These are phyloP conservation scores for Ambrosia trifida DNA, from an alignment of 129 eudicot species.

Conservation along the genomic window DNA sequence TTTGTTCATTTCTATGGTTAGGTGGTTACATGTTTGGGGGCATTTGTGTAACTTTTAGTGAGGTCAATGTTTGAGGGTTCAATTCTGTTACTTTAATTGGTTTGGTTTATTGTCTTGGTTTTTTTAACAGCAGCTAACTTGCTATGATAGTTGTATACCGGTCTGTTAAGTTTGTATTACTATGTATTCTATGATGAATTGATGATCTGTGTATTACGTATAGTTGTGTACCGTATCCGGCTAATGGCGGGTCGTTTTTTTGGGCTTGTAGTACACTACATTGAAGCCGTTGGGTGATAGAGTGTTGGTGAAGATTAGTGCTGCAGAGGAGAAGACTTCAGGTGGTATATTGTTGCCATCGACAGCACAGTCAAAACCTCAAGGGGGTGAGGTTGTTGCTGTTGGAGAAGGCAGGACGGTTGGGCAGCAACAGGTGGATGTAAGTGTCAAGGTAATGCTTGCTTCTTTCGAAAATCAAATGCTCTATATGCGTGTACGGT, in stretches of 20 bases:
- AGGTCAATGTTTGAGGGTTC: neutral
- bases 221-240: neutral
- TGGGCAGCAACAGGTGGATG: conserved; percentile 58
- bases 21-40: too few relatives aligned
- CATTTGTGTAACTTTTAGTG: neutral
- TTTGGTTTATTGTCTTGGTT: neutral
- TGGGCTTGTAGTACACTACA: conserved; percentile 56
- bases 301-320: conserved; percentile 61
- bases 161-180: neutral
- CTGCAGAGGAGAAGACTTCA: conserved; percentile 67
- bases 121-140: neutral
- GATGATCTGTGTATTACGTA: neutral
- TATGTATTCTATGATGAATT: neutral
- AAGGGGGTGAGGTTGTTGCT: conserved; percentile 85
- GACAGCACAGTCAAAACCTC: conserved; percentile 67
- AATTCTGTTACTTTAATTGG: neutral
- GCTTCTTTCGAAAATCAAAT: neutral
- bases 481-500: neutral
- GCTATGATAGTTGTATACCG: neutral
- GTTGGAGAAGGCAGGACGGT: conserved; percentile 75
- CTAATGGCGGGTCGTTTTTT: neutral
- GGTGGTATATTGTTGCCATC: conserved; percentile 81
- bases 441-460: conserved; percentile 57
- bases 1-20: too few relatives aligned
- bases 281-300: conserved; percentile 84